Percentiles rank a stretch among this genome's conserved stretches.
Conservation (phyloP, 2,329 filamentous ascomycete species). For the Exutisphaerella laricina region DNA sequence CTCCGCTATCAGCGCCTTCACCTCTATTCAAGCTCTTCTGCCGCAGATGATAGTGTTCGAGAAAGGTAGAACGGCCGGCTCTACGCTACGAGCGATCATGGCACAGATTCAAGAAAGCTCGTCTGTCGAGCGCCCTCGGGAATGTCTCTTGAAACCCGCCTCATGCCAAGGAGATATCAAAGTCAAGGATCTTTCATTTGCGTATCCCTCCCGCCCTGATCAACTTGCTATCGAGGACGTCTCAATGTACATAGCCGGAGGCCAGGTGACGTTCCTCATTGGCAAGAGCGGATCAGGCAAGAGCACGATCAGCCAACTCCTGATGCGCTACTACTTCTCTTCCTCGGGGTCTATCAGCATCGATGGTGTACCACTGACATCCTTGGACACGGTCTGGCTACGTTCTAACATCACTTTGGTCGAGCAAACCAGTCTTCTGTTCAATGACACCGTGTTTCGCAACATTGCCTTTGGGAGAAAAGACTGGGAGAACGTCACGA, state of each 20-base stretch:
- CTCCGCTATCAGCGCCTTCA: conserved; percentile 68
- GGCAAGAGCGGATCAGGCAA: conserved; percentile 89
- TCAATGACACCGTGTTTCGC: conserved; percentile 69
- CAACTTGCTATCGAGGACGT: conserved; percentile 55
- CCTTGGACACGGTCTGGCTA: conserved; percentile 65
- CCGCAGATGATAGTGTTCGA: conserved; percentile 72
- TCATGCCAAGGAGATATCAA: conserved; percentile 62
- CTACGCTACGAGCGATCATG: conserved; percentile 51
- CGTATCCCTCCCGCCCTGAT: conserved; percentile 67
- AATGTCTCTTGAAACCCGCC: conserved; percentile 25
- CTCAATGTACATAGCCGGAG: conserved; percentile 64
- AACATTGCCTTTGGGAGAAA: conserved; percentile 71
- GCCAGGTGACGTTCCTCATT: conserved; percentile 72
- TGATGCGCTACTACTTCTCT: conserved; percentile 71
- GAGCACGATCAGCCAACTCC: conserved; percentile 75
- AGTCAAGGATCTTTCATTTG: conserved; percentile 54
- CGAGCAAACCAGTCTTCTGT: conserved; percentile 75
- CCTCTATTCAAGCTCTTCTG: conserved; percentile 66
- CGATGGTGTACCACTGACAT: conserved; percentile 58
- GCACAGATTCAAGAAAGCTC: conserved; percentile 31
- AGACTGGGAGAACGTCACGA: conserved; percentile 45
- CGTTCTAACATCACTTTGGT: conserved; percentile 72
- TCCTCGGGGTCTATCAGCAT: conserved; percentile 60
- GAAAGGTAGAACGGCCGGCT: conserved; percentile 71
- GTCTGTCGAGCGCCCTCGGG: conserved; percentile 11